Percentiles rank a stretch among this genome's conserved stretches.
phyloP scores from a whole-genome alignment of 176 grass and related monocot species.

The Hsuehochloa calcarea region DNA sequence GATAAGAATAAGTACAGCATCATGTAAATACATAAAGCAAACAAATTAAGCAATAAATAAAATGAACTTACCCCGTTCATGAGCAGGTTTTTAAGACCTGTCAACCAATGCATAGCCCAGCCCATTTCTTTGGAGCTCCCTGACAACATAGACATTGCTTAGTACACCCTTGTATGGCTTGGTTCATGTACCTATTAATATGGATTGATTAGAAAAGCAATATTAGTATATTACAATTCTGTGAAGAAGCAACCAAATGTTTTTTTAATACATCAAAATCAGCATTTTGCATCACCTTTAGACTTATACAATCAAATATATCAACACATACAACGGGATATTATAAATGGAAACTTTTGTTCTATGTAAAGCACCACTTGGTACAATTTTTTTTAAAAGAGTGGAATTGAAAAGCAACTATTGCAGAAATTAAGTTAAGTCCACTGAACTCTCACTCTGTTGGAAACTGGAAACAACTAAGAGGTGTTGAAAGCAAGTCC shows the following conservation, averaged over 20 bases:
- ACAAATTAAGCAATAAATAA: background rate
- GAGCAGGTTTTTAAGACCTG: conserved; percentile 72
- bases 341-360: background rate
- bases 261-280: background rate
- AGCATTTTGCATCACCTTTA: conserved; percentile 2
- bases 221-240: conserved; percentile 1
- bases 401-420: background rate
- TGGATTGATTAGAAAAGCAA: conserved; percentile 9
- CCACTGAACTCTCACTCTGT: background rate
- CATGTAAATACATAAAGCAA: background rate
- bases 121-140: conserved; percentile 89
- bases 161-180: conserved; percentile 64
- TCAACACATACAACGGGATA: background rate
- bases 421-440: background rate
- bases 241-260: background rate
- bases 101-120: conserved; percentile 74
- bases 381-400: background rate
- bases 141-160: conserved; percentile 86
- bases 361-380: background rate
- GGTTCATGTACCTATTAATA: conserved; percentile 58
- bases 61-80: conserved; percentile 61
- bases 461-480: background rate
- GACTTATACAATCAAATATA: background rate
- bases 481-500: no score
- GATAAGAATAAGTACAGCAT: background rate